A percentile compares a stretch with the other conserved stretches of the same genome.
Conservation (phyloP, 73 alveolate species). For the Breviolum minutum region DNA sequence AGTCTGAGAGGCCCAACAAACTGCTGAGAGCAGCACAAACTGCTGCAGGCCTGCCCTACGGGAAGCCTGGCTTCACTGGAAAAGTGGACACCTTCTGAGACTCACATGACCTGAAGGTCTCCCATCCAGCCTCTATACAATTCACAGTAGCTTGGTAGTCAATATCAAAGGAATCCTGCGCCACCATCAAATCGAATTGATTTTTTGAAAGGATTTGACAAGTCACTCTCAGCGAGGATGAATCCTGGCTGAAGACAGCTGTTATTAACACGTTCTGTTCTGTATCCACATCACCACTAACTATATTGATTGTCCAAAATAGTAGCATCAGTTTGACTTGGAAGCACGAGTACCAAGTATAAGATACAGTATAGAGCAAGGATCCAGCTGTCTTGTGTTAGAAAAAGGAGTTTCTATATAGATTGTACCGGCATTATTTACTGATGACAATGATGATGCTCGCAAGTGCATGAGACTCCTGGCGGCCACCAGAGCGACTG, state of each 20-base stretch:
- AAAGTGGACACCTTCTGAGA: not conserved
- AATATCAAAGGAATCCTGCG: slow-evolving; percentile 81
- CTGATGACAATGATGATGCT: not conserved
- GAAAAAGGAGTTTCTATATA: too few species aligned
- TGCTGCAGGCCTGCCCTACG: slow-evolving; percentile 70
- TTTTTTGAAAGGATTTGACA: too few species aligned
- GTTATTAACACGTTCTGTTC: not conserved
- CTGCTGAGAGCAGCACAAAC: slow-evolving; percentile 89
- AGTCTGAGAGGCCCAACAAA: slow-evolving; percentile 19
- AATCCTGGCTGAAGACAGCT: not conserved
- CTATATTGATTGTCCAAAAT: not conserved
- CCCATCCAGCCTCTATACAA: slow-evolving; percentile 36
- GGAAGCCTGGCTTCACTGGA: slow-evolving; percentile 24
- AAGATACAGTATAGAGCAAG: not conserved
- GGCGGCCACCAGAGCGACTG: slow-evolving; percentile 93
- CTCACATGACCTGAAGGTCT: not conserved
- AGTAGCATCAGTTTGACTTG: too few species aligned
- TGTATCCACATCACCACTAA: not conserved
- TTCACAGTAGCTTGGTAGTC: slow-evolving; percentile 95
- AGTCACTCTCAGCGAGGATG: not conserved
- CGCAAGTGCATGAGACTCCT: not conserved
- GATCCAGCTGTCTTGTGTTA: too few species aligned
- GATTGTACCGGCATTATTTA: not conserved
- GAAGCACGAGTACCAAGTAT: too few species aligned
- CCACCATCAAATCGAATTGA: too few species aligned